A percentile compares a stretch with the other conserved stretches of the same genome.
phyloP scores from a whole-genome alignment of 2,329 filamentous ascomycete species.

The Didymellaceae sp. region DNA sequence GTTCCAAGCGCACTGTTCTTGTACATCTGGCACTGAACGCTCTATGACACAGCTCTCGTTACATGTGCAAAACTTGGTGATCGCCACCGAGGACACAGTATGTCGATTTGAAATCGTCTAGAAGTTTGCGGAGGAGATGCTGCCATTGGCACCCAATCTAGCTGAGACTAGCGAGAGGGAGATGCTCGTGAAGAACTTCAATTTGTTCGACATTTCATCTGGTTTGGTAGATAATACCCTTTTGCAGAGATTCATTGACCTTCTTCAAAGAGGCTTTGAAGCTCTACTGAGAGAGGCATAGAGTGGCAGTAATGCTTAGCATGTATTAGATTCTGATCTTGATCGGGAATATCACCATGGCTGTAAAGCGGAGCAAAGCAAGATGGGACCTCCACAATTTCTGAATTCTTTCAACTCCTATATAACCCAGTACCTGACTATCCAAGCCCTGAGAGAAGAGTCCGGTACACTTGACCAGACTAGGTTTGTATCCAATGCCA shows the following conservation, averaged over 20 bases:
- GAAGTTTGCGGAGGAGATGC: neutral
- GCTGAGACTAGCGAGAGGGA: neutral
- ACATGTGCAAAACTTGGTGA: neutral
- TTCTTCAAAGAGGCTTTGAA: neutral
- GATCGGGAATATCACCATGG: no score
- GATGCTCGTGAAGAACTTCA: neutral
- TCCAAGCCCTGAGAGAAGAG: neutral
- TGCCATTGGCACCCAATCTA: neutral
- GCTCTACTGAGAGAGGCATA: neutral
- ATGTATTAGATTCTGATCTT: no score
- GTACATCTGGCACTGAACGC: no score
- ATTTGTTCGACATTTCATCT: no score
- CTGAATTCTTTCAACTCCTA: slow-evolving; percentile 1
- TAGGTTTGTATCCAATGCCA: slow-evolving; percentile 1
- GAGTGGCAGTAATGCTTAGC: neutral
- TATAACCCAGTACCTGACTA: neutral
- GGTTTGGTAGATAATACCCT: neutral
- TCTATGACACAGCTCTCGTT: no score
- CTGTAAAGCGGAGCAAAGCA: no score
- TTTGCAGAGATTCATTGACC: neutral
- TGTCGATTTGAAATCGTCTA: neutral
- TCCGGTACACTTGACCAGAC: neutral
- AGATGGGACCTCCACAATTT: neutral
- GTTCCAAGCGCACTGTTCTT: no score
- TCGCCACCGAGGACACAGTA: neutral